Base-by-base conservation (phyloP, 2,329 filamentous ascomycete genomes). In the Penicillium sp. region DNA sequence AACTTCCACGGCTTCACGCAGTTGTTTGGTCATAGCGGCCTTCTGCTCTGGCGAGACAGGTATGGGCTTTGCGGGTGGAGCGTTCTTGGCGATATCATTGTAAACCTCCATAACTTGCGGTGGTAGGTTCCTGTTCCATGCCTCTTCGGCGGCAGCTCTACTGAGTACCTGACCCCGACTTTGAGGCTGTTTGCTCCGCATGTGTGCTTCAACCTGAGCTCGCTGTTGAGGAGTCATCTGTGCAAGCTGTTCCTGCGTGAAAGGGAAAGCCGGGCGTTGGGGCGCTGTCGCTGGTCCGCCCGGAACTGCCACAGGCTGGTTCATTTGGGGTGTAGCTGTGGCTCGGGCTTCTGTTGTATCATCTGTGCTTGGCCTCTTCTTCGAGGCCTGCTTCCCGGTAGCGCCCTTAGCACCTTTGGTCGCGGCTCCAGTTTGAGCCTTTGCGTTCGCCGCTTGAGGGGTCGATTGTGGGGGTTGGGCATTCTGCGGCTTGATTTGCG, bases 311-410 rank as follows among this genome's bases (percentile, higher is more conserved):
- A 54, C 49, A 37, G 58, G 55, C 37, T 65, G 63, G 21, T 52
- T 52, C 31, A 61, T 52, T 34, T 61, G 58, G 38, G 68, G 61
- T 3, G 57, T 35, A 49, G 69, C 68, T 7, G 68, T 68, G 52
- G 71, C 66, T 40, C 68, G 68, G 29, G 66, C 58, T 48, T 75
- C 74, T 32, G 69, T 59, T n/a, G 68, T 61, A 57, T 78, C 75
- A 55, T 78, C 75, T 48, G 65, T 68, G 48, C 61, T 68, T 3
- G 69, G 59, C 52, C 75, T 70, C 54, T 76, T 76, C 51, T 69
- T 71, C 13, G 66, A 56, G n/a, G 62, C 51, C 46, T 64, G 62
- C 55, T 68, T 68, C 33, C 59, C 45, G 43, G 61, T 37, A 40
- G 65, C 35, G 12, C 52, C 57, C 49, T 62, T 67, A 12, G 56